Conservation (phyloP, 768 basidiomycete species). For the Clathrus columnatus region DNA sequence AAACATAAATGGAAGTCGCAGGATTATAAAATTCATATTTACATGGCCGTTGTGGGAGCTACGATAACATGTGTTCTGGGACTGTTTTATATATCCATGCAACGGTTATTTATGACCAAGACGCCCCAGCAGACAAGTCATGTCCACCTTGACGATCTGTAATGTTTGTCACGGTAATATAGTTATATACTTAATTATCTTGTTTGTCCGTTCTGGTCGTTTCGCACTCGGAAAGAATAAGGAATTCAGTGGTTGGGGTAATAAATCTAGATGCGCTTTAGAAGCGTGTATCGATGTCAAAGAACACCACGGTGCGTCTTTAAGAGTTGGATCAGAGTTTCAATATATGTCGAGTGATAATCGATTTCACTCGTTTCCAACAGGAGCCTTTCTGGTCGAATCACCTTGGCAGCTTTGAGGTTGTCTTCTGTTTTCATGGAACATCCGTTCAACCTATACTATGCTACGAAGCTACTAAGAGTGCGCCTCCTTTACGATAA, state of each 20-base stretch:
- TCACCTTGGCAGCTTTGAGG: slow-evolving; percentile 41
- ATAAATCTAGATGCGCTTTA: slow-evolving; percentile 34
- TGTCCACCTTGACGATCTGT: neutral
- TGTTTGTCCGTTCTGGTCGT: slow-evolving; percentile 48
- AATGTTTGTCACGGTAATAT: too few relatives aligned
- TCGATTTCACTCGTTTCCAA: slow-evolving; percentile 59
- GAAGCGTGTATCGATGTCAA: slow-evolving; percentile 60
- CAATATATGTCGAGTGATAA: neutral
- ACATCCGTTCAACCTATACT: slow-evolving; percentile 61
- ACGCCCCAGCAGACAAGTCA: neutral
- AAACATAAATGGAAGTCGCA: neutral
- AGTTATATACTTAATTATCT: too few relatives aligned
- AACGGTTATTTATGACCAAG: neutral
- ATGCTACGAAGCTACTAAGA: neutral
- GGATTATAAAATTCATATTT: neutral
- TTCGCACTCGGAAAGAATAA: slow-evolving; percentile 44
- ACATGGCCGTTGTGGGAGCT: neutral
- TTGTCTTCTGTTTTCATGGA: slow-evolving; percentile 66
- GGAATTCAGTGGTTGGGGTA: slow-evolving; percentile 37
- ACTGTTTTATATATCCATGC: neutral
- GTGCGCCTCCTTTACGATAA: slow-evolving; percentile 32
- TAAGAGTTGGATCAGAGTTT: neutral
- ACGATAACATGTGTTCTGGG: neutral
- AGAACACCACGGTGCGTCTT: slow-evolving; percentile 71
- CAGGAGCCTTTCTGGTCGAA: slow-evolving; percentile 54